Evolutionary conservation across 306 rosid species (phyloP).

Genomic region (Cucurbita argyrosperma): DNA sequence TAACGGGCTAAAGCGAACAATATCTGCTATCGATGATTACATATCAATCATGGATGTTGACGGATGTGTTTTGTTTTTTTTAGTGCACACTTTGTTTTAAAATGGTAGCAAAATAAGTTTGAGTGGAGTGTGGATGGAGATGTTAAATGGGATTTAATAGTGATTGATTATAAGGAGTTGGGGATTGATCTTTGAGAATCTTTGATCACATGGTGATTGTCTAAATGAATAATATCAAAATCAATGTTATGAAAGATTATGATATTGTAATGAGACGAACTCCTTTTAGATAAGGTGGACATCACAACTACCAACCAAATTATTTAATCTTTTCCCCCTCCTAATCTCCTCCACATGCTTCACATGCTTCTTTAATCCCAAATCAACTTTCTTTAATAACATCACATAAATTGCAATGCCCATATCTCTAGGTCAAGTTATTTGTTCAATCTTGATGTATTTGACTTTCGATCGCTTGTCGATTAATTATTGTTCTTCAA

Average conservation of each 20-base stretch:
- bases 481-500: too few relatives aligned
- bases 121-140: not conserved
- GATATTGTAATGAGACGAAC: conserved; percentile 11
- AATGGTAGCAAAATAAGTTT: too few relatives aligned
- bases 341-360: not conserved
- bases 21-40: too few relatives aligned
- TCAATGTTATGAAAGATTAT: conserved; percentile 11
- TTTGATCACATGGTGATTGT: conserved; percentile 10
- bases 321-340: not conserved
- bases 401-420: not conserved
- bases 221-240: not conserved
- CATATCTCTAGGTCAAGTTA: too few relatives aligned
- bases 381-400: not conserved
- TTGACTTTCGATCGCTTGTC: too few relatives aligned
- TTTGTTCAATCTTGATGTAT: too few relatives aligned
- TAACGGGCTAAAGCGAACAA: too few relatives aligned
- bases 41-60: too few relatives aligned
- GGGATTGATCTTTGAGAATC: not conserved
- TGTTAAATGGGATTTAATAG: not conserved
- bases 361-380: not conserved
- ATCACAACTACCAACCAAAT: not conserved
- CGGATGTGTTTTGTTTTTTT: too few relatives aligned
- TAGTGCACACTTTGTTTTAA: too few relatives aligned
- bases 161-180: not conserved
- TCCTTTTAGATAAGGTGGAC: not conserved